Evolutionary conservation across 176 grass and related monocot genomes (phyloP).

Genomic region (Oryza officinalis): DNA sequence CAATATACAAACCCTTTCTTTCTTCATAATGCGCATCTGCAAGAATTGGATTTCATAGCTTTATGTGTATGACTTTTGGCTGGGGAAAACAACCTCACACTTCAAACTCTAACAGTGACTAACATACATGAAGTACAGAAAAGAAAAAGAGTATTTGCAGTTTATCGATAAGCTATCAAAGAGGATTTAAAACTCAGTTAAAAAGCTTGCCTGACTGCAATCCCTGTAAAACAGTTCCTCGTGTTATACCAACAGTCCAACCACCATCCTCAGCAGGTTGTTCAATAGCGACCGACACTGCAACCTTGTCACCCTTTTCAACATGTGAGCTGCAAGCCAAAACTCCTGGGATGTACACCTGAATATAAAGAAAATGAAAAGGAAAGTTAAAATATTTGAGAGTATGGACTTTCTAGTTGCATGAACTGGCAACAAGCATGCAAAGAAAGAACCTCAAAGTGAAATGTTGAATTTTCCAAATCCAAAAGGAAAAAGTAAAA

Average conservation of each 20-base stretch:
- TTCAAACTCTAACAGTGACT: not conserved
- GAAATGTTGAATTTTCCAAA: not conserved
- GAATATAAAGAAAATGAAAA: slow-evolving; percentile 29
- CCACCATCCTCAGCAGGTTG: slow-evolving; percentile 54
- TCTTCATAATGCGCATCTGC: slow-evolving; percentile 85
- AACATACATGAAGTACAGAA: slow-evolving; percentile 22
- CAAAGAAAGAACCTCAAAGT: not conserved
- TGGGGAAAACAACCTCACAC: slow-evolving; percentile 12
- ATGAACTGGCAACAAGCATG: slow-evolving; percentile 16
- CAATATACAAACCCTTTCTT: slow-evolving; percentile 85
- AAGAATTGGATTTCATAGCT: slow-evolving; percentile 35
- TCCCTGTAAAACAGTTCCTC: slow-evolving; percentile 81
- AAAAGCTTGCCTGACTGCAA: slow-evolving; percentile 62
- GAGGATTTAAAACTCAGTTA: not conserved
- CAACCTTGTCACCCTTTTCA: slow-evolving; percentile 87
- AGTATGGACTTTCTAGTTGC: not conserved
- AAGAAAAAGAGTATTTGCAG: slow-evolving; percentile 3
- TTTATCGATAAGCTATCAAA: slow-evolving; percentile 26
- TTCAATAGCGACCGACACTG: slow-evolving; percentile 83
- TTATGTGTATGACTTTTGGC: slow-evolving; percentile 11
- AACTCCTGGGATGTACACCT: slow-evolving; percentile 93
- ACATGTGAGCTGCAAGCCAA: slow-evolving; percentile 97
- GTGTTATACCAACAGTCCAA: slow-evolving; percentile 87
- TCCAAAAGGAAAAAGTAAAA: not conserved
- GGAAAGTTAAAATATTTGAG: slow-evolving; percentile 17